Evolutionary conservation across 2,329 filamentous ascomycete species (phyloP), one percentile per base, ranked within the genome.

Genomic region (Nemania bipapillata): DNA sequence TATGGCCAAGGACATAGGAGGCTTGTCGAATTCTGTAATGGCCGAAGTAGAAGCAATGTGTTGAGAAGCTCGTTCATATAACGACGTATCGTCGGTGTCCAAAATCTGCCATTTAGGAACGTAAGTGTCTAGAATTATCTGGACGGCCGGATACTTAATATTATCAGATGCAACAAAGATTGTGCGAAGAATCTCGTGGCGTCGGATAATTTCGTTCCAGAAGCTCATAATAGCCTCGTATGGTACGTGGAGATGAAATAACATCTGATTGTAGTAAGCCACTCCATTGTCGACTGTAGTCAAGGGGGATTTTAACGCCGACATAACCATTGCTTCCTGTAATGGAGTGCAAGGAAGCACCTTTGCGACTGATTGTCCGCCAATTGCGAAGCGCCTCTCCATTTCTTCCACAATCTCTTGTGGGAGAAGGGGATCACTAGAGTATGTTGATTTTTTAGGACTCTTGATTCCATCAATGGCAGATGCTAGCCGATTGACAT

Each of bases 241-340:
- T 37, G 89, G 79, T 0, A 84, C 82, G 4, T 79, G 80, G 6
- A 96, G 76, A 5, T 85, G 83, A 69, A 97, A 86, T 0, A 90
- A 79, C 64, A 92, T 88, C 55, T 87, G 87, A 77, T 97, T 97
- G 74, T 86, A 89, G 77, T 97, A 97, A 1, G 89, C 84, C 1
- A 80, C 80, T 11, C 81, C 78, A 1, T 79, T 79, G 8, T 63
- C 47, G 3, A 66, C 24, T 28, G 42, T 35, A 8, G 37, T 63
- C 9, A 71, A 55, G 4, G 59, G 2, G 70, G 82, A n/a, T 4
- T 26, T 66, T 15, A 63, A 49, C 3, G 69, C 74, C 8, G 88
- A 86, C 2, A 89, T 90, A 0, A 97, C 83, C 93, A 97, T 97
- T 0, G 91, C 91, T 81, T 96, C 92, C 78, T 97, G 94, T 0